Conservation (phyloP, 148 eudicot species). For the Diospyros lotus region DNA sequence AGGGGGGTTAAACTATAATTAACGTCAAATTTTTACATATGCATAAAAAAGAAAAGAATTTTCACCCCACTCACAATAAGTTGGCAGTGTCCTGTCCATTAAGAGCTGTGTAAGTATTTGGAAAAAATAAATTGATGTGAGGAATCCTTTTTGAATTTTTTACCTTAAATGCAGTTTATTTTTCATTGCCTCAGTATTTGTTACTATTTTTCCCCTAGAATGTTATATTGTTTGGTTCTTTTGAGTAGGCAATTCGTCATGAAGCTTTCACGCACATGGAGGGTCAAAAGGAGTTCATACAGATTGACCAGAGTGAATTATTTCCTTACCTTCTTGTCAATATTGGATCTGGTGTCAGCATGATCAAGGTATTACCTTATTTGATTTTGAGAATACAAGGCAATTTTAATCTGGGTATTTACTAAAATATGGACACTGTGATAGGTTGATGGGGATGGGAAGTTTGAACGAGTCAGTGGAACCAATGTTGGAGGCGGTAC, state of each 20-base stretch:
- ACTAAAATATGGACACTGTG: background rate
- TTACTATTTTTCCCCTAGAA: slow-evolving; percentile 5
- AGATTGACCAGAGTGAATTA: slow-evolving; percentile 84
- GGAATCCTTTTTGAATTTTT: background rate
- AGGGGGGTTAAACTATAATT: too few relatives aligned
- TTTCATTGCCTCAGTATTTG: background rate
- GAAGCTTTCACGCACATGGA: slow-evolving; percentile 97
- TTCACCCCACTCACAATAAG: too few relatives aligned
- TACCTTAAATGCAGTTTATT: background rate
- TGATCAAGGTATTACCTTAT: slow-evolving; percentile 66
- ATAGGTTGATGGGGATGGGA: slow-evolving; percentile 95
- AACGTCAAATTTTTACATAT: too few relatives aligned
- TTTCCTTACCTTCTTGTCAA: slow-evolving; percentile 96
- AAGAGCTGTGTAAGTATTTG: background rate
- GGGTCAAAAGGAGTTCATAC: slow-evolving; percentile 91
- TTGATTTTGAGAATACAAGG: too few relatives aligned
- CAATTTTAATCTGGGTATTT: too few relatives aligned
- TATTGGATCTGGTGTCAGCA: slow-evolving; percentile 97
- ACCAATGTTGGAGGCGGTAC: slow-evolving; percentile 99
- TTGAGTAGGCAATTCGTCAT: slow-evolving; percentile 82
- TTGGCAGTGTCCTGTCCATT: background rate
- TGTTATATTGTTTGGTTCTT: slow-evolving; percentile 1
- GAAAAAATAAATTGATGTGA: background rate
- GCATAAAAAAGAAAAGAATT: too few relatives aligned
- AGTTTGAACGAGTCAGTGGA: slow-evolving; percentile 91